Base-by-base conservation (phyloP, 306 rosid species). In the Hippophae rhamnoides region DNA sequence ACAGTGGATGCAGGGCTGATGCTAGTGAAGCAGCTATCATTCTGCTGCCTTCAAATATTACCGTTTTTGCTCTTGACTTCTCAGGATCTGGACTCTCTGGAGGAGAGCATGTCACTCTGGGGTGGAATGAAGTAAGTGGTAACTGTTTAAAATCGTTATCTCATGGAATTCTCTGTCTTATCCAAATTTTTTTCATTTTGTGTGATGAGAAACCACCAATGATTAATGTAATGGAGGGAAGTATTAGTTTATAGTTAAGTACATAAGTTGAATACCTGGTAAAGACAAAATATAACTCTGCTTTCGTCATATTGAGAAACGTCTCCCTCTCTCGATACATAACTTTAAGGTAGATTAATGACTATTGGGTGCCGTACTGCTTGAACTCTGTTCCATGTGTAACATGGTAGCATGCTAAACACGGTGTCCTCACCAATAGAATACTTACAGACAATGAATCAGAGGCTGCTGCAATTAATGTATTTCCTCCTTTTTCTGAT, bases 1-100 rank as follows among this genome's bases (percentile, higher is more conserved):
- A 54, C 88, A 92, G 99, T 79, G 99, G 99, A 52, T 88, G 99
- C 77, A 81, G 95, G 82, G 96, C 84, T 13, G 99, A 92, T 77
- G 99, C 86, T 10, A 82, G 95, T 78, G 99, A 92, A 83, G 96
- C 97, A 57, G 99, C 99, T 55, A 77, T 88, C 52, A 71, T 86
- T 71, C 79, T 92, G 78, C 86, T 92, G 73, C 94, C 99, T 54
- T 88, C 99, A 62, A 92, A 92, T 71, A 86, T 92, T 71, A 85
- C 99, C 26, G 99, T 92, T 79, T 92, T 92, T 26, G 70, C 95
- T 18, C 74, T 92, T 61, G 99, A 92, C 82, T 92, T 92, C 80
- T 85, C 96, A 3, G 99, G 99, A 69, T 92, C 99, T 25, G 99
- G 99, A 57, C 69, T 86, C 66, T 92, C 99, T 31, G 99, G 95